Evolutionary conservation across 2,329 filamentous ascomycete genomes (phyloP).

Genomic region (Alternaria gansuensis): DNA sequence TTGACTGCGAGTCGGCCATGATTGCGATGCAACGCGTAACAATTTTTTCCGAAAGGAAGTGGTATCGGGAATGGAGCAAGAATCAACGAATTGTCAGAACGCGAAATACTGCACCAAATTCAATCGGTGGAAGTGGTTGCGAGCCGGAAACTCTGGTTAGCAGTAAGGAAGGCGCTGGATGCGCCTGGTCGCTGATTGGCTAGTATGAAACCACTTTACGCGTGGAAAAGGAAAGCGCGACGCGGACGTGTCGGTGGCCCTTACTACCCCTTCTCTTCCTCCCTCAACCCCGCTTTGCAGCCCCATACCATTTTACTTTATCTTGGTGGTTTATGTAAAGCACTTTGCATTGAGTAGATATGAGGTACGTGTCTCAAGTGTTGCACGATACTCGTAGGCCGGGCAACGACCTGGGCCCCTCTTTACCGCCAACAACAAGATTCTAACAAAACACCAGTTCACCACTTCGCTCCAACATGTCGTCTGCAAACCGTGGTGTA

Average conservation of each 20-base stretch:
- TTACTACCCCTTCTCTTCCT: slow-evolving; percentile 14
- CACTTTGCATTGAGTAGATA: slow-evolving; percentile 22
- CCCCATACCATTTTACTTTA: slow-evolving; percentile 1
- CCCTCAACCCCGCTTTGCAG: slow-evolving; percentile 17
- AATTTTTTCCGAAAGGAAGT: neutral
- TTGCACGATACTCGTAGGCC: slow-evolving; percentile 9
- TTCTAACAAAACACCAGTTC: slow-evolving; percentile 66
- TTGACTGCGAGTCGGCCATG: slow-evolving; percentile 44
- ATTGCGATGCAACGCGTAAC: slow-evolving; percentile 5
- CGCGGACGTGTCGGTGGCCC: slow-evolving; percentile 25
- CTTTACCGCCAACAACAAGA: slow-evolving; percentile 25
- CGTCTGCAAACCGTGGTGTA: slow-evolving; percentile 81
- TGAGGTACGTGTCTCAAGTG: slow-evolving; percentile 31
- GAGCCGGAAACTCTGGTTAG: slow-evolving; percentile 1
- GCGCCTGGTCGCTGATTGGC: slow-evolving; percentile 28
- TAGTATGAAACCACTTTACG: slow-evolving; percentile 31
- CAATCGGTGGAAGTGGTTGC: neutral
- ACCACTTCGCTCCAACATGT: slow-evolving; percentile 76
- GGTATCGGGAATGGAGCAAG: neutral
- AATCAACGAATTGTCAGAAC: too few relatives aligned
- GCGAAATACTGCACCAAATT: neutral
- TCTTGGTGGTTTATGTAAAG: slow-evolving; percentile 5
- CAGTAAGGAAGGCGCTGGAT: slow-evolving; percentile 16
- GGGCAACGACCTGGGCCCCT: slow-evolving; percentile 28
- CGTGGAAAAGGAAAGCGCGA: slow-evolving; percentile 29